phyloP scores from a whole-genome alignment of 2,329 filamentous ascomycete genomes.

The Sporothrix curviconia region DNA sequence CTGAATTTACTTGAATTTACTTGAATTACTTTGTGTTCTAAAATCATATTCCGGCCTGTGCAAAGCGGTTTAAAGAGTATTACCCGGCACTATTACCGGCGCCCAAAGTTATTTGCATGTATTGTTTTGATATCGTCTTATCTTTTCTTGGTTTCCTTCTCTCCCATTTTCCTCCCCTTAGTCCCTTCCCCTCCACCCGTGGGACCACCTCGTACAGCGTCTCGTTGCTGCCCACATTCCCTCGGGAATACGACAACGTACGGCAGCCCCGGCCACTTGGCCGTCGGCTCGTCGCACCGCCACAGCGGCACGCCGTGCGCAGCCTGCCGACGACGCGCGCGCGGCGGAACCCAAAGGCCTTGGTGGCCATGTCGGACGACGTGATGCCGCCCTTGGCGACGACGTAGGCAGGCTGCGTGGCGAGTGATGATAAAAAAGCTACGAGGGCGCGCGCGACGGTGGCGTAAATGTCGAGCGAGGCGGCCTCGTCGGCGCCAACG shows the following conservation, averaged over 20 bases:
- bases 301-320: constrained; percentile 52
- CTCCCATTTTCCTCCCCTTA: too few relatives aligned
- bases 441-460: constrained; percentile 46
- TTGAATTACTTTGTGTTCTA: too few relatives aligned
- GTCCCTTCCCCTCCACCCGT: background rate
- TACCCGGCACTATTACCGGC: too few relatives aligned
- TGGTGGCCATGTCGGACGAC: constrained; percentile 51
- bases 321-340: constrained; percentile 52
- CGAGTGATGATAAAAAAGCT: constrained; percentile 38
- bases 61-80: too few relatives aligned
- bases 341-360: constrained; percentile 46
- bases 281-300: constrained; percentile 48
- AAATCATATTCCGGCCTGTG: too few relatives aligned
- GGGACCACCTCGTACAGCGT: constrained; percentile 40
- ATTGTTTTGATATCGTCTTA: too few relatives aligned
- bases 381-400: constrained; percentile 57
- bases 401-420: constrained; percentile 45
- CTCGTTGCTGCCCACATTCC: constrained; percentile 47
- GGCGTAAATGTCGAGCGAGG: constrained; percentile 48
- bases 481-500: constrained; percentile 39
- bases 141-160: too few relatives aligned
- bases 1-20: too few relatives aligned
- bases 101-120: too few relatives aligned
- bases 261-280: constrained; percentile 44
- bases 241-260: constrained; percentile 55